Evolutionary conservation across 1,284 basidiomycete species (phyloP).

Genomic region (Coniferiporia sulphurascens): DNA sequence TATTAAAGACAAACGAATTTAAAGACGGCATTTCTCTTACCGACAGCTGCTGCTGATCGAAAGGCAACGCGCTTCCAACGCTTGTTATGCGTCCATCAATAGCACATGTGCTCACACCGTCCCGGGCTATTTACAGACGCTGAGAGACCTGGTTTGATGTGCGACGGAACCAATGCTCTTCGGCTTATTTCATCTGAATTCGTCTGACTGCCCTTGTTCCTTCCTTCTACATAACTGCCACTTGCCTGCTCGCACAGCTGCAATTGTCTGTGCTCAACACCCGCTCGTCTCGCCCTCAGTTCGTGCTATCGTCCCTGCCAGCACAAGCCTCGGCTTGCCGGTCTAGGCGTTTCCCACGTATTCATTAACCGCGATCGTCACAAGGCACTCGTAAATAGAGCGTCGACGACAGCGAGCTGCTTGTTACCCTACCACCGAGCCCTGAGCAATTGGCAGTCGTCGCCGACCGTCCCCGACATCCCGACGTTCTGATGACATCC

Average conservation of each 20-base stretch:
- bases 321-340: too few species aligned
- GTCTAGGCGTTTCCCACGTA: neutral
- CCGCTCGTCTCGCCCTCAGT: too few species aligned
- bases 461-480: slow-evolving; percentile 1
- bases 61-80: neutral
- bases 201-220: neutral
- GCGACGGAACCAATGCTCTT: too few species aligned
- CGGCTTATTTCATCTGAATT: too few species aligned
- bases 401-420: neutral
- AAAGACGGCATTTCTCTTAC: slow-evolving; percentile 27
- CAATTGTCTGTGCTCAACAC: too few species aligned
- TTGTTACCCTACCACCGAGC: neutral
- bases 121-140: neutral
- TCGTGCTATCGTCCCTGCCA: too few species aligned
- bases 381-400: neutral
- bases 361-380: neutral
- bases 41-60: neutral
- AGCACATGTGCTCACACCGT: neutral
- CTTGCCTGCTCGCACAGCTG: too few species aligned
- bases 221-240: neutral
- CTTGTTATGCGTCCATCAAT: neutral
- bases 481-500: slow-evolving; percentile 18
- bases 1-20: slow-evolving; percentile 45
- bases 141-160: neutral
- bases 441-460: neutral